Conservation (phyloP, 768 basidiomycete species). For the Tricholomella constricta region DNA sequence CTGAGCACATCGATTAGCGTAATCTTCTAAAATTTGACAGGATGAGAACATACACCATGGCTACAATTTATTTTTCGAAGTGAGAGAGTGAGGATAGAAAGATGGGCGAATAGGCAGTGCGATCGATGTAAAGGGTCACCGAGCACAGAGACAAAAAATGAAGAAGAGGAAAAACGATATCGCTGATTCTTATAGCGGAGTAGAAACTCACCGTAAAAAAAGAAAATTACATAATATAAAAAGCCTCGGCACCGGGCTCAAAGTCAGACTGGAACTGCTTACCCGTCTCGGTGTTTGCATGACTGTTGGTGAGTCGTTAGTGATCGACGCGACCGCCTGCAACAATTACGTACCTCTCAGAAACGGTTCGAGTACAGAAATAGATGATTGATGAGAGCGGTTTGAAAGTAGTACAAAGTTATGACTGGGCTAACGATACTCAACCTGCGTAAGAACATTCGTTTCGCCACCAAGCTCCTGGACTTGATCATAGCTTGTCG, state of each 20-base stretch:
- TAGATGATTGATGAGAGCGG: slow-evolving; percentile 12
- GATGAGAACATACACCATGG: slow-evolving; percentile 73
- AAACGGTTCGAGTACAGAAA: neutral
- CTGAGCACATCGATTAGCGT: slow-evolving; percentile 45
- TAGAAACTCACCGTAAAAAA: neutral
- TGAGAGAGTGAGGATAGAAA: neutral
- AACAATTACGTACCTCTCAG: neutral
- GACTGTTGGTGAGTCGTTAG: too few species aligned
- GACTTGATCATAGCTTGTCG: slow-evolving; percentile 74
- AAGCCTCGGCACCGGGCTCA: neutral
- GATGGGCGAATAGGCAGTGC: neutral
- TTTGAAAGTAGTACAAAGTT: slow-evolving; percentile 7
- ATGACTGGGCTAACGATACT: slow-evolving; percentile 12
- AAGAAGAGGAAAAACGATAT: slow-evolving; percentile 8
- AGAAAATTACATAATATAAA: slow-evolving; percentile 10
- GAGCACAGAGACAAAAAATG: slow-evolving; percentile 6
- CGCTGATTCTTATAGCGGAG: slow-evolving; percentile 11
- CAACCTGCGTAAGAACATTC: slow-evolving; percentile 8
- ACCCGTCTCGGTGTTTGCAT: too few species aligned
- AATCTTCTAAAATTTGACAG: slow-evolving; percentile 8
- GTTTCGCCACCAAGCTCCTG: neutral
- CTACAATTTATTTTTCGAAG: slow-evolving; percentile 2
- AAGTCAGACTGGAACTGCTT: too few species aligned
- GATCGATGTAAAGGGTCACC: slow-evolving; percentile 13
- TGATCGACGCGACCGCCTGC: neutral